Conservation (phyloP, 208 protist genomes). For the Acanthamoeba triangularis region DNA sequence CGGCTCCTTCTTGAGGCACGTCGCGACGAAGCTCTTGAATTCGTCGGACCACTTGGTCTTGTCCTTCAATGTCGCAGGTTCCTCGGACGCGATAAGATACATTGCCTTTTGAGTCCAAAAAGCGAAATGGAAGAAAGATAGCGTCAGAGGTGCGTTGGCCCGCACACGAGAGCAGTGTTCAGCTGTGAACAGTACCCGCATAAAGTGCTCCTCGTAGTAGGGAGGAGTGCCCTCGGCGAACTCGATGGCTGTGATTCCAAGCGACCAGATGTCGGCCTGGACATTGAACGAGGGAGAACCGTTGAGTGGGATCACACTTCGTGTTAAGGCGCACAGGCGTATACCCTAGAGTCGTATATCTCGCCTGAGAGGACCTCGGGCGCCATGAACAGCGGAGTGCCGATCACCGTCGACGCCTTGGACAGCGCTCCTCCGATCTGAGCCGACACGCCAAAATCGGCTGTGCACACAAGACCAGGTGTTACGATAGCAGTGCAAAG, state of each 20-base stretch:
- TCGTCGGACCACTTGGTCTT: slow-evolving; percentile 26
- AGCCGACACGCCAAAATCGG: slow-evolving; percentile 30
- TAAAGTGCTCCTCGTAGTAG: slow-evolving; percentile 47
- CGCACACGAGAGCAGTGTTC: not conserved
- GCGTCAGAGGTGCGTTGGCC: not conserved
- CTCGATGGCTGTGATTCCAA: slow-evolving; percentile 43
- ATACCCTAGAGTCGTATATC: not conserved
- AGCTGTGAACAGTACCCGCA: not conserved
- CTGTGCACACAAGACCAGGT: not conserved
- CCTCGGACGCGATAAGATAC: not conserved
- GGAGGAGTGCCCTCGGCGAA: slow-evolving; percentile 20
- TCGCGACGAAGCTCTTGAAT: slow-evolving; percentile 26
- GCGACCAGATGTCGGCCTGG: not conserved
- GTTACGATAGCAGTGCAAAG: too few species aligned
- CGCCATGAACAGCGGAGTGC: slow-evolving; percentile 42
- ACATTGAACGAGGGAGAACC: not conserved
- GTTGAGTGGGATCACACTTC: too few species aligned
- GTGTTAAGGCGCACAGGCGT: not conserved
- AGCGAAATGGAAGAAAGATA: not conserved
- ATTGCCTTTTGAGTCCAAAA: not conserved
- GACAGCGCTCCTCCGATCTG: not conserved
- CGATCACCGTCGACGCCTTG: slow-evolving; percentile 36
- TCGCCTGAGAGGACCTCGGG: slow-evolving; percentile 1
- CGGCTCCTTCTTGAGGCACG: slow-evolving; percentile 39
- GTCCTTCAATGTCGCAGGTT: slow-evolving; percentile 1